Base-by-base conservation (phyloP, 495 filamentous ascomycete genomes). In the Symbiotaphrina buchneri region DNA sequence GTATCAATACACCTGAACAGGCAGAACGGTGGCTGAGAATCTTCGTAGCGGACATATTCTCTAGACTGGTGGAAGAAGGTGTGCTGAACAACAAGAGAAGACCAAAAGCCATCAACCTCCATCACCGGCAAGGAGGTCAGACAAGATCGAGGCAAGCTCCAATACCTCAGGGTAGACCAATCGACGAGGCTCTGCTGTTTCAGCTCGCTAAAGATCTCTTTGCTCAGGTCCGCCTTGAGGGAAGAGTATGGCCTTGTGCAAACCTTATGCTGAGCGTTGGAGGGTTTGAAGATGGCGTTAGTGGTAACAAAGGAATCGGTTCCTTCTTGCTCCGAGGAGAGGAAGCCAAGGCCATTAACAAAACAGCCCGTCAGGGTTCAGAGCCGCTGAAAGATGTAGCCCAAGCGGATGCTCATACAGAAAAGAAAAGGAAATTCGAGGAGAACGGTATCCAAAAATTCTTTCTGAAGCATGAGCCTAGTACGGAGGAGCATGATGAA, bases 1-100 rank as follows among this genome's bases (percentile, higher is more conserved):
- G 59, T 37, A 80, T 97, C 43, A 78, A 69, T 39, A 68, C 56
- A 10, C 48, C 63, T n/a, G 82, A 87, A 16, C 79, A 91, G 48
- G 90, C 71, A 2, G 58, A 65, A 5, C 74, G 70, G 41, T 97
- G 87, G 87, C 55, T 97, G 27, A 61, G 71, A 10, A 93, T 97
- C 33, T 94, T 97, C 48, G 73, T 70, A 10, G 81, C 83, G 1
- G 87, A 97, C 45, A 91, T 97, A 31, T 85, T 76, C 53, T 71
- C 73, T 14, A 69, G 87, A 28, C 59, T 94, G 18, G 74, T 91
- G 4, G 84, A 95, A 39, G 87, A 94, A 49, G 85, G 84, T 21
- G 71, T 91, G 10, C 54, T 90, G 39, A 85, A 93, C 47, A 74
- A 90, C 46, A 82, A 71, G 52, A 67, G 87, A 18, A 63, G 83